A percentile compares a stretch with the other conserved stretches of the same genome.
These are phyloP conservation scores for Geotrichum reessii DNA, from an alignment of 1,139 yeast species.

Conservation along the genomic window DNA sequence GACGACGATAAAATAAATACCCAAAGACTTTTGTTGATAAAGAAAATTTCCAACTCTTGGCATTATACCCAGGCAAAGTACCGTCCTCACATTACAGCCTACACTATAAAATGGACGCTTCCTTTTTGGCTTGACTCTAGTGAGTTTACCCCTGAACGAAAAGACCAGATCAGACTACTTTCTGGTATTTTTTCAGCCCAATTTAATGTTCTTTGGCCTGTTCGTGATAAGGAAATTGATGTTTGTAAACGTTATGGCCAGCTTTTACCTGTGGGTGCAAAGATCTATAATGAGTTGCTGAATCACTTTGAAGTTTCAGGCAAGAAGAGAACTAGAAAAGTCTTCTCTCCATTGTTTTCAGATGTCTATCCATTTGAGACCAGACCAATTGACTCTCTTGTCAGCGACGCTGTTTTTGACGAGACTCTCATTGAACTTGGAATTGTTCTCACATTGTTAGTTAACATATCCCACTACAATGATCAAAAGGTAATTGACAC, in stretches of 20 bases:
- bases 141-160: slow-evolving; percentile 27
- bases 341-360: slow-evolving; percentile 52
- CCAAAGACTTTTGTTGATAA: slow-evolving; percentile 53
- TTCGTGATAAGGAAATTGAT: slow-evolving; percentile 27
- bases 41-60: slow-evolving; percentile 50
- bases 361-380: slow-evolving; percentile 58
- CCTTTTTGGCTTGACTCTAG: slow-evolving; percentile 27
- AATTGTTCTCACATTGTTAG: slow-evolving; percentile 36
- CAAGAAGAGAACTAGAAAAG: slow-evolving; percentile 16
- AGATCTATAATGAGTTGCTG: slow-evolving; percentile 29
- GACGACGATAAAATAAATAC: slow-evolving; percentile 44
- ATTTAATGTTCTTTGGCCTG: slow-evolving; percentile 32
- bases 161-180: slow-evolving; percentile 30
- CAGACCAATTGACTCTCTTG: slow-evolving; percentile 65
- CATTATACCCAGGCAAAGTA: slow-evolving; percentile 39
- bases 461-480: slow-evolving; percentile 35
- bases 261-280: slow-evolving; percentile 32
- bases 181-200: slow-evolving; percentile 33
- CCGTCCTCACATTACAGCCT: slow-evolving; percentile 44
- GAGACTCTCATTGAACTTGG: slow-evolving; percentile 69
- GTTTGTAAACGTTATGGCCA: slow-evolving; percentile 32
- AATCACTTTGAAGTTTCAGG: slow-evolving; percentile 23
- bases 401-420: slow-evolving; percentile 62
- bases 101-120: slow-evolving; percentile 54
- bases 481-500: slow-evolving; percentile 51